Base-by-base conservation (phyloP, 2,329 filamentous ascomycete species). In the Cordyceps farinosa region DNA sequence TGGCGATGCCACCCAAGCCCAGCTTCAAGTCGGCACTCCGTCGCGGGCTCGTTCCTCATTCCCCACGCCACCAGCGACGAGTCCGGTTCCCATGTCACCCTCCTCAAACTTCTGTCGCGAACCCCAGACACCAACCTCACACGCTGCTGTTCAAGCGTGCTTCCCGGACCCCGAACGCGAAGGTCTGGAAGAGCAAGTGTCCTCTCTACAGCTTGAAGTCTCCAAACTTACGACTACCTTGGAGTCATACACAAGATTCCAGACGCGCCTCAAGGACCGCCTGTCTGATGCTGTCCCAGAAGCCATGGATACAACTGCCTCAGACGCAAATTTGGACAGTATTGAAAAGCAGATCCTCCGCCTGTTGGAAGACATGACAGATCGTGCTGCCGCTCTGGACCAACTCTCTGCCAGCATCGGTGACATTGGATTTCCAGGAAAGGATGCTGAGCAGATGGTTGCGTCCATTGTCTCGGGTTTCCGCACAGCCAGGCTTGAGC, bases 401-500 rank as follows among this genome's bases (percentile, higher is more conserved):
- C 71, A 78, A 0, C 76, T 88, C 1, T 78, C 77, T 48, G 66
- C 73, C 0, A 78, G 79, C 6, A 79, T 88, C 38, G 69, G 69
- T 9, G 69, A 71, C 1, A 77, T 88, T 0, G 84, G 84, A 6
- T 87, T 87, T 66, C 70, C 75, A 0, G 80, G 81, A 1, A 65
- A 67, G 7, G 80, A 84, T 64, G 78, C 80, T 0, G 62, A 73
- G n/a, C 79, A 81, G n/a, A 79, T 83, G 63, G 69, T 87, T 8
- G 65, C 75, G 1, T 77, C 80, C 0, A 77, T 88, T 13, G 71
- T 77, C 0, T 66, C 75, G 2, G 78, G 80, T 2, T 83, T 88
- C 73, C 82, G 85, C 27, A 72, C 80, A 2, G 85, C 85, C 1
- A 80, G 86, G 1, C 74, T 87, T 0, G 85, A 88, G 67, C 79